Evolutionary conservation across 768 basidiomycete species (phyloP).

Genomic region (Tulasnella sp.): DNA sequence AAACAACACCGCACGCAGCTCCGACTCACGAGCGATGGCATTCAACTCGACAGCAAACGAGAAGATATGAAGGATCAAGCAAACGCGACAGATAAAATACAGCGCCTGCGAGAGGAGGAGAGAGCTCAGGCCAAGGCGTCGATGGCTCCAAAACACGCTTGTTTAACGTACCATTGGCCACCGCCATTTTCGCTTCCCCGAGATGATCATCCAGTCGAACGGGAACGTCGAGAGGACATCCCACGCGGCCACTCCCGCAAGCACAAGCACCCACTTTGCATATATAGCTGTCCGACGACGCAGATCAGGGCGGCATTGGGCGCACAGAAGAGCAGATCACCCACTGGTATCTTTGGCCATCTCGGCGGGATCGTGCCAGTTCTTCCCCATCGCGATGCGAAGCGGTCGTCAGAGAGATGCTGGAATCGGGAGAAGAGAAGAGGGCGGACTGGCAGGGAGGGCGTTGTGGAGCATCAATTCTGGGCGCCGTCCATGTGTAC

Average conservation of each 20-base stretch:
- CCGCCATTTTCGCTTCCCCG: neutral
- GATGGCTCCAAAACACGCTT: neutral
- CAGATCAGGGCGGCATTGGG: neutral
- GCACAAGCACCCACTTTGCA: neutral
- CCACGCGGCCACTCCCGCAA: constrained; percentile 3
- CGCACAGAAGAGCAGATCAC: neutral
- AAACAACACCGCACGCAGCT: neutral
- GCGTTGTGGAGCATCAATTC: no score
- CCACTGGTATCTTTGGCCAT: neutral
- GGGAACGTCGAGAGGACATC: constrained; percentile 3
- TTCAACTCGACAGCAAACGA: constrained; percentile 8
- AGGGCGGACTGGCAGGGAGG: no score
- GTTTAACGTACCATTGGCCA: constrained; percentile 8
- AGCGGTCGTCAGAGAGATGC: no score
- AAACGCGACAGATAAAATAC: constrained; percentile 9
- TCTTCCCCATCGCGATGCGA: constrained; percentile 8
- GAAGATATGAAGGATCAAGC: constrained; percentile 14
- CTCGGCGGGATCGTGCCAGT: neutral
- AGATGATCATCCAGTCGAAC: constrained; percentile 15
- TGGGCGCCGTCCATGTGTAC: no score
- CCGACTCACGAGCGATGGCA: neutral
- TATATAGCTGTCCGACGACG: constrained; percentile 5
- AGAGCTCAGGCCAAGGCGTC: neutral
- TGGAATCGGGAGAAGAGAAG: no score
- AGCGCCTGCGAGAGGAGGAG: neutral